Conservation (phyloP, 257 asterid species). For the Linderniella brevidens region DNA sequence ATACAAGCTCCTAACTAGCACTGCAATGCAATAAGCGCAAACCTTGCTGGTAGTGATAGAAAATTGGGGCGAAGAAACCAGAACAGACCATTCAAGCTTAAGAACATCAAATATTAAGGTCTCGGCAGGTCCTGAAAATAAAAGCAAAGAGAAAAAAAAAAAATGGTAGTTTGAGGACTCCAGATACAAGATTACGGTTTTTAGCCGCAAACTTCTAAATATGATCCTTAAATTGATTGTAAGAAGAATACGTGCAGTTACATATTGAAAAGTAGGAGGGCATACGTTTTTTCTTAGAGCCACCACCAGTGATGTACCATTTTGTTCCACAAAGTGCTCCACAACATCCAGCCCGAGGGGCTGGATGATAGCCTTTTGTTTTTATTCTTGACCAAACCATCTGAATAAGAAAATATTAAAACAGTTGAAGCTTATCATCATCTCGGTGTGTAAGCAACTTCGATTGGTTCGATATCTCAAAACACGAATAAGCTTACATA, state of each 20-base stretch:
- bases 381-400: constrained; percentile 94
- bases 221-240: too few species aligned
- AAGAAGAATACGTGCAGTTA: too few species aligned
- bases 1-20: too few species aligned
- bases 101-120: constrained; percentile 74
- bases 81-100: constrained; percentile 82
- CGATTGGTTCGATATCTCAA: not conserved
- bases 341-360: constrained; percentile 96
- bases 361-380: constrained; percentile 81
- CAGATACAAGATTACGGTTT: not conserved
- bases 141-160: not conserved
- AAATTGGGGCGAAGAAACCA: constrained; percentile 63
- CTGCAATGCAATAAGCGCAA: not conserved
- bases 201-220: too few species aligned
- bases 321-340: constrained; percentile 88
- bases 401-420: constrained; percentile 23
- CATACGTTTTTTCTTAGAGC: constrained; percentile 86
- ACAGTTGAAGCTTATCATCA: too few species aligned
- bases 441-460: too few species aligned
- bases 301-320: constrained; percentile 97
- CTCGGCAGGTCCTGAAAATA: constrained; percentile 63
- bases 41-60: constrained; percentile 88
- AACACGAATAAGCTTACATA: constrained; percentile 16
- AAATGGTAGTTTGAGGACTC: not conserved
- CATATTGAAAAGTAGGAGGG: too few species aligned